Base-by-base conservation (phyloP, 495 filamentous ascomycete species). In the Tuber umbilicatum region DNA sequence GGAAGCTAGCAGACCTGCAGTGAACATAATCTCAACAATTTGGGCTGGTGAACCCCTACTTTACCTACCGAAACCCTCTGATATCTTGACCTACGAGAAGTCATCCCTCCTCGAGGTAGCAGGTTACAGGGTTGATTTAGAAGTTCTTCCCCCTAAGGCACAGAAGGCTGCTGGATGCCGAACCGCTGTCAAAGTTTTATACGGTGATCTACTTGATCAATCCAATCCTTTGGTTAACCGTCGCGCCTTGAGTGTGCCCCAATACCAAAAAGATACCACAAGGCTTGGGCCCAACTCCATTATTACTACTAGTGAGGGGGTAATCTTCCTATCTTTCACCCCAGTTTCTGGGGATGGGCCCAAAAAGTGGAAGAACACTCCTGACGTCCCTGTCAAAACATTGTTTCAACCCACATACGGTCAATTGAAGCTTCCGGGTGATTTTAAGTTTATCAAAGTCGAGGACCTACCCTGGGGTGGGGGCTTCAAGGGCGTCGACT, bases 41-140 rank as follows among this genome's bases (percentile, higher is more conserved):
- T 81, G 78, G 79, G 79, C 31, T 14, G 70, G 75, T 31, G 72
- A 81, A 55, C 39, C 71, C 4, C 39, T 76, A 41, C 69, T 70
- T 43, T 81, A 74, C 27, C 43, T 81, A 35, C 74, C 78, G 9
- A 73, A 73, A 16, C 79, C 79, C 50, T 73, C 70, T 10, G 70
- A 71, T 9, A 27, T 69, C 69, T 50, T 70, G 37, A 19, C 39
- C 7, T 16, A 27, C 21, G 12, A 27, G n/a, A 73, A 14, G 0
- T 21, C 64, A n/a, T 60, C 71, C 16, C 64, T 81, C 6, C 31
- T 80, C 27, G 72, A 81, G 39, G 35, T 81, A 39, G 78, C 74
- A 23, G 70, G 64, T 4, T 81, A 81, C 35, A 72, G 9, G 17
- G 69, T 77, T 31, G 6, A 64, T 10, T 41, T 81, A 12, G 78